phyloP scores from a whole-genome alignment of 371 early-diverging fungal genomes.

The Rhizopus sp. region DNA sequence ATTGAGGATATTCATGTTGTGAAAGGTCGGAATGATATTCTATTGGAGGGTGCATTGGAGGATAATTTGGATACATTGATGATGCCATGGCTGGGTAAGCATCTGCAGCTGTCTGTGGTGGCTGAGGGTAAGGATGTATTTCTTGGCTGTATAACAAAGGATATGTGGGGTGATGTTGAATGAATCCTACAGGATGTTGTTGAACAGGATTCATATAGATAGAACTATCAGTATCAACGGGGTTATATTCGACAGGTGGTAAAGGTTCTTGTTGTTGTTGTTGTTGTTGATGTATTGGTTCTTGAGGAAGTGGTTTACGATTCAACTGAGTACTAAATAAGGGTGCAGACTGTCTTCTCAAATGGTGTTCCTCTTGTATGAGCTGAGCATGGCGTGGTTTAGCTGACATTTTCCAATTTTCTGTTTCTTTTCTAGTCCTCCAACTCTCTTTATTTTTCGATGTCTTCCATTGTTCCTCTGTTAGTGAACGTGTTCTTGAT shows the following conservation, averaged over 20 bases:
- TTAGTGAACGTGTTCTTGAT: slow-evolving; percentile 6
- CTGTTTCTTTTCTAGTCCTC: slow-evolving; percentile 11
- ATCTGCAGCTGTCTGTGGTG: neutral
- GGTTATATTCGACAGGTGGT: too few species aligned
- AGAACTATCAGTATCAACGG: too few species aligned
- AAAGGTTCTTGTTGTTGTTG: slow-evolving; percentile 1
- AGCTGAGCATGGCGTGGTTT: slow-evolving; percentile 25
- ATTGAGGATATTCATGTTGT: slow-evolving; percentile 7
- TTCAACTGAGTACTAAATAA: neutral
- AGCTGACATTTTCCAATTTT: slow-evolving; percentile 28
- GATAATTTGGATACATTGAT: neutral
- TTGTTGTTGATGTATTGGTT: slow-evolving; percentile 9
- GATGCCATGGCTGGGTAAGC: too few species aligned
- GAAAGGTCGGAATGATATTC: neutral
- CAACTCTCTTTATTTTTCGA: slow-evolving; percentile 3
- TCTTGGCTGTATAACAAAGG: neutral
- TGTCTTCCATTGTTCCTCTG: slow-evolving; percentile 17
- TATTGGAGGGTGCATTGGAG: neutral
- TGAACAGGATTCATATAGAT: neutral
- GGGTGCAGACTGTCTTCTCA: slow-evolving; percentile 16
- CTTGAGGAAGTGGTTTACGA: slow-evolving; percentile 18
- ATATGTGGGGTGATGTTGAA: neutral
- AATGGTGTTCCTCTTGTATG: slow-evolving; percentile 5
- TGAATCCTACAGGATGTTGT: neutral
- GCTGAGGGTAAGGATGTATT: neutral